Conservation (phyloP, 2,329 filamentous ascomycete species). For the Aurifilum marmelostoma region DNA sequence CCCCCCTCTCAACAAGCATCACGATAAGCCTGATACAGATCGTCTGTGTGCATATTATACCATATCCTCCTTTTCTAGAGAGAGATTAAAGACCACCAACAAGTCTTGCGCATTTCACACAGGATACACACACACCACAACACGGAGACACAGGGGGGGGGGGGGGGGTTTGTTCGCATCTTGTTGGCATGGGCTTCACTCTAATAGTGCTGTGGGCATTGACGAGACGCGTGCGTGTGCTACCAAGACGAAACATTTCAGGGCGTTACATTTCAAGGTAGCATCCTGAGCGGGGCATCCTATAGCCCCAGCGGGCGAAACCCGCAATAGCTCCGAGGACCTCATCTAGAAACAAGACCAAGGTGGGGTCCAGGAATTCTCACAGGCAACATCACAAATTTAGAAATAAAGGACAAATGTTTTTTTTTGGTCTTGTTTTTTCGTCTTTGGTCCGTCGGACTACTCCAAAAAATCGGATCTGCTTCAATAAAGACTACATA, state of each 20-base stretch:
- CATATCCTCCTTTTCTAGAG: not conserved
- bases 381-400: too few relatives aligned
- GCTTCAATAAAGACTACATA: not conserved
- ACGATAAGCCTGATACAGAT: not conserved
- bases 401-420: not conserved
- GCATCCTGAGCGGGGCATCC: not conserved
- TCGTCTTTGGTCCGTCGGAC: too few relatives aligned
- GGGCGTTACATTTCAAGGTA: not conserved
- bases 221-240: not conserved
- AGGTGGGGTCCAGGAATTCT: not conserved
- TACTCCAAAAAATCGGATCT: not conserved
- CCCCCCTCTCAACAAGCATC: not conserved
- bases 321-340: not conserved
- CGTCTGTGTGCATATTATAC: not conserved
- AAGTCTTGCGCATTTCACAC: not conserved
- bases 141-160: too few relatives aligned
- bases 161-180: too few relatives aligned
- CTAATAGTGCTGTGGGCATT: too few relatives aligned
- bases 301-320: not conserved
- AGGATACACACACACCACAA: too few relatives aligned
- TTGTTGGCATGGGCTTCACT: too few relatives aligned
- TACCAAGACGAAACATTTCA: not conserved
- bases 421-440: not conserved
- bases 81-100: too few relatives aligned
- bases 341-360: not conserved